Base-by-base conservation (phyloP, 179 eudicot genomes). In the Vitellaria paradoxa region DNA sequence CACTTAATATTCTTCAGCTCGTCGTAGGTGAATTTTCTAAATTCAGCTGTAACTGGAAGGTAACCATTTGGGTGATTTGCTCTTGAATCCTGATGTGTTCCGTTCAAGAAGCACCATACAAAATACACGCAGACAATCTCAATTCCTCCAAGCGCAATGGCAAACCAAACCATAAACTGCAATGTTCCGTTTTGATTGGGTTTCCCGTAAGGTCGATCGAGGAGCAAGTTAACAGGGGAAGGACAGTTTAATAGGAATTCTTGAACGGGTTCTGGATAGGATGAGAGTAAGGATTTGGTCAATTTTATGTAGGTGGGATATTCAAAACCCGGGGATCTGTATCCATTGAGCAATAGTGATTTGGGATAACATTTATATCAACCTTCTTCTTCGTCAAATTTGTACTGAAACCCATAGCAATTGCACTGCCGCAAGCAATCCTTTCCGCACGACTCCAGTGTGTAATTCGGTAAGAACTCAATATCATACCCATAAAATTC, bases 401-500 rank as follows among this genome's bases (percentile, higher is more conserved):
- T 53, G 57, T 20, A 76, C 7, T 72, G 59, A 42, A 83, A 76
- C 0, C 78, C 85, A 70, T 52, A 37, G 62, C 85, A 83, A 40
- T 37, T 17, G 68, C 72, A 73, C 10, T 8, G 17, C 14, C 59
- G 37, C 80, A 75, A 23, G 52, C 85, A 83, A 17, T 56, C 15
- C 8, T 61, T 62, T 24, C 60, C 63, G n/a, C 81, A 83, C n/a
- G 9, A 7, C 15, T 76, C 24, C 0, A 71, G 52, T 4, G 82
- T 79, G 50, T 47, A 30, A 30, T 73, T 79, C 0, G 0, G 7
- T 5, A 18, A 15, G 26, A 4, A 60, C 9, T 6, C 40, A 23
- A 53, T 42, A 18, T 77, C 80, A 26, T 75, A 73, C 45, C 85
- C 82, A 12, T 67, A 76, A 50, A 79, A 83, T 15, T 83, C 85